Evolutionary conservation across 805 yeast genomes (phyloP).

Genomic region (Komagataella pseudopastoris): DNA sequence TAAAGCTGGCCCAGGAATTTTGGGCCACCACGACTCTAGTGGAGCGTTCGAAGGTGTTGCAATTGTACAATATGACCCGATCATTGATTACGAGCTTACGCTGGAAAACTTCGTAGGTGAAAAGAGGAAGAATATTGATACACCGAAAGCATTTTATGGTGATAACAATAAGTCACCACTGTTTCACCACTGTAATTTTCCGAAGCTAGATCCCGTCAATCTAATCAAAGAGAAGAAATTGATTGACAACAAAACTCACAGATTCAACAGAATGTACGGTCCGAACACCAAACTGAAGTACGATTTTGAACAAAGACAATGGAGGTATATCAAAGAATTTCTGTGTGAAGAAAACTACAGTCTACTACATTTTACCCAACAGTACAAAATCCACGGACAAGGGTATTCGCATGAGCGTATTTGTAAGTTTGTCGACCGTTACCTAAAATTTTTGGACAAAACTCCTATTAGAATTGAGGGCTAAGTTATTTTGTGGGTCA

Average conservation of each 20-base stretch:
- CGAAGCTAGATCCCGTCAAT: slow-evolving; percentile 32
- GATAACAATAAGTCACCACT: slow-evolving; percentile 4
- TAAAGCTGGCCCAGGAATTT: slow-evolving; percentile 33
- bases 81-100: slow-evolving; percentile 14
- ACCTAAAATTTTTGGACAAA: background rate
- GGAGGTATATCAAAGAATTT: slow-evolving; percentile 14
- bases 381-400: background rate
- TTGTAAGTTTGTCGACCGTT: background rate
- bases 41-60: slow-evolving; percentile 28
- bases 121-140: background rate
- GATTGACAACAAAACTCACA: background rate
- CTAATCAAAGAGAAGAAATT: slow-evolving; percentile 13
- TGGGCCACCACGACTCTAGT: slow-evolving; percentile 24
- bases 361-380: background rate
- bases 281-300: slow-evolving; percentile 7
- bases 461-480: background rate
- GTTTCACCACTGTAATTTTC: slow-evolving; percentile 30
- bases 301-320: slow-evolving; percentile 16
- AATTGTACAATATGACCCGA: slow-evolving; percentile 36
- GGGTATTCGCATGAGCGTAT: background rate
- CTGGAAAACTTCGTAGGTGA: background rate
- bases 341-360: slow-evolving; percentile 8
- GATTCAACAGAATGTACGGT: background rate
- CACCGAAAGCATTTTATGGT: slow-evolving; percentile 8
- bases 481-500: background rate